Percentiles rank a stretch among this genome's conserved stretches.
Conservation (phyloP, 768 basidiomycete genomes). For the Ramaria rubella region DNA sequence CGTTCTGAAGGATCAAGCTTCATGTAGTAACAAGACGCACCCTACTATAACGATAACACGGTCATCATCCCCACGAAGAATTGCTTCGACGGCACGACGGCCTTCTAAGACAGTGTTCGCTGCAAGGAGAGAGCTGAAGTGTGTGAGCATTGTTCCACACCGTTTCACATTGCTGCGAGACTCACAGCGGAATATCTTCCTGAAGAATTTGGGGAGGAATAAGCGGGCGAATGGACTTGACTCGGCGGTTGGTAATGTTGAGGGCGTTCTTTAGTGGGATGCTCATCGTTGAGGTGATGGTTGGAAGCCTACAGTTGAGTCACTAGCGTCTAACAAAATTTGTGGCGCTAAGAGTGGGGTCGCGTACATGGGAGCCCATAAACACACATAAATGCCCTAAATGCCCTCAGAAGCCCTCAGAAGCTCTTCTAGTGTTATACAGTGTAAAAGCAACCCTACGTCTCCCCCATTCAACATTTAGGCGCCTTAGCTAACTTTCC, state of each 20-base stretch:
- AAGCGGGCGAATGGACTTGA: constrained; percentile 79
- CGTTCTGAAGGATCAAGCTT: neutral
- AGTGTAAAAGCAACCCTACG: neutral
- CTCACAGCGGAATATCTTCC: constrained; percentile 86
- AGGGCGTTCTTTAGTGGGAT: constrained; percentile 77
- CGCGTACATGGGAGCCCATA: neutral
- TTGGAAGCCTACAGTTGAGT: neutral
- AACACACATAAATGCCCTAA: neutral
- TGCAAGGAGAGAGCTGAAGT: constrained; percentile 58
- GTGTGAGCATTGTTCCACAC: constrained; percentile 2
- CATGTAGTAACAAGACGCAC: constrained; percentile 34
- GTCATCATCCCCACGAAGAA: constrained; percentile 84
- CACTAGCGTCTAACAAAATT: neutral
- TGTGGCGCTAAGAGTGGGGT: too few species aligned
- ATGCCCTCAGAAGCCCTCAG: too few species aligned
- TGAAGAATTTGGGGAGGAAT: constrained; percentile 93
- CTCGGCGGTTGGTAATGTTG: constrained; percentile 77
- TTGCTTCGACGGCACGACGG: constrained; percentile 66
- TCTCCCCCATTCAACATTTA: neutral
- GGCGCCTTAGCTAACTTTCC: too few species aligned
- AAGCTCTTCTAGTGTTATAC: too few species aligned
- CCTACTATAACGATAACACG: constrained; percentile 88
- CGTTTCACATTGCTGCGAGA: neutral
- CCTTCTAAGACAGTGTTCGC: constrained; percentile 90
- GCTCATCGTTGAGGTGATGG: constrained; percentile 35